Conservation (phyloP, 2,329 filamentous ascomycete genomes). For the Fusarium staphyleae region DNA sequence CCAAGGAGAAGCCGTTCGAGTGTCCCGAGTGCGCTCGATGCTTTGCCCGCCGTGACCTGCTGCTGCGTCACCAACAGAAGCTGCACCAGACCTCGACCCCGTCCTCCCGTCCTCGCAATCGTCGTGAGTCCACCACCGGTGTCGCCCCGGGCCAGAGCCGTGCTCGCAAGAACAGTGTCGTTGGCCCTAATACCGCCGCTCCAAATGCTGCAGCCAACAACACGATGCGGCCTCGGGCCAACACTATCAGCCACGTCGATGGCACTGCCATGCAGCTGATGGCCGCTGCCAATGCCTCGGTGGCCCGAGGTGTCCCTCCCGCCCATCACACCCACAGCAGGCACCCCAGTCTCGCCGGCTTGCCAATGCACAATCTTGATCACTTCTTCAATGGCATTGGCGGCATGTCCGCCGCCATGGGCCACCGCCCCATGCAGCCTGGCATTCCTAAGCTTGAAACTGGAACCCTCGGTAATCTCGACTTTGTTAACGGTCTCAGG, state of each 20-base stretch:
- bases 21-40: constrained; percentile 94
- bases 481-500: constrained; percentile 72
- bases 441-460: constrained; percentile 86
- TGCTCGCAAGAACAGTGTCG: constrained; percentile 92
- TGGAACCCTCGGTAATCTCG: constrained; percentile 68
- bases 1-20: constrained; percentile 98
- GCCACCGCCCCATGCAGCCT: constrained; percentile 70
- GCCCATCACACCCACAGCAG: constrained; percentile 68
- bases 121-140: constrained; percentile 86
- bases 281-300: constrained; percentile 64
- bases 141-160: constrained; percentile 71
- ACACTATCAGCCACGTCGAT: constrained; percentile 96
- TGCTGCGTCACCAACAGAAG: constrained; percentile 97
- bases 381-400: constrained; percentile 63
- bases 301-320: constrained; percentile 56
- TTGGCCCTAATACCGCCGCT: constrained; percentile 58
- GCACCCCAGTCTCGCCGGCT: constrained; percentile 76
- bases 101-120: constrained; percentile 83
- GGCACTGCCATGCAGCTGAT: constrained; percentile 76
- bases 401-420: constrained; percentile 74
- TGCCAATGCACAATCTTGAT: constrained; percentile 65
- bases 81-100: constrained; percentile 92
- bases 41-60: constrained; percentile 90
- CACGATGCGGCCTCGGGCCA: constrained; percentile 85
- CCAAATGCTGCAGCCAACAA: constrained; percentile 55